phyloP scores from a whole-genome alignment of 257 asterid genomes.

The Thymus quinquecostatus region DNA sequence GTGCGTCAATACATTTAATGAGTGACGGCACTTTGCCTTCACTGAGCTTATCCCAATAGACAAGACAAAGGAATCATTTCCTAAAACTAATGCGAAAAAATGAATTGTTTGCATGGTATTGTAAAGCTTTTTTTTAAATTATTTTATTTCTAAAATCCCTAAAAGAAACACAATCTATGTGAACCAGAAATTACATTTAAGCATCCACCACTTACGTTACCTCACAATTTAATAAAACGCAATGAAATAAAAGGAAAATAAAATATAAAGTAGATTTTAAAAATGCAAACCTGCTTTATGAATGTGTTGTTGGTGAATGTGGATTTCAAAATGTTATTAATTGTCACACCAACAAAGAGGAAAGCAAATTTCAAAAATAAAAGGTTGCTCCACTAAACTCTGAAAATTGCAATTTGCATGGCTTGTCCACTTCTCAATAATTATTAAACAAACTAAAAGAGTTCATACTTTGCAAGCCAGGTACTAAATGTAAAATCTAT shows the following conservation, averaged over 20 bases:
- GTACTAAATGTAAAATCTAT: not conserved
- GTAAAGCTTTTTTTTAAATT: not conserved
- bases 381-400: not conserved
- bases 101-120: not conserved
- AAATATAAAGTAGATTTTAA: not conserved
- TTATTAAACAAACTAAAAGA: not conserved
- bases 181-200: conserved; percentile 4
- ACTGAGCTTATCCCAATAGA: conserved; percentile 4
- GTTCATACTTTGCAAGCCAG: not conserved
- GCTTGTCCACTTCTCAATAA: conserved; percentile 5
- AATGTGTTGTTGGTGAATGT: conserved; percentile 13
- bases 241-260: conserved; percentile 20
- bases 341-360: conserved; percentile 9
- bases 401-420: not conserved
- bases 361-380: conserved; percentile 8
- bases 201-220: conserved; percentile 17
- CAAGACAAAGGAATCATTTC: conserved; percentile 28
- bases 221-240: not conserved
- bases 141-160: not conserved
- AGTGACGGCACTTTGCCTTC: conserved; percentile 14
- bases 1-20: conserved; percentile 30
- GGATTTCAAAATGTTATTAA: conserved; percentile 15
- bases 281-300: not conserved
- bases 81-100: conserved; percentile 16
- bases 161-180: conserved; percentile 19